Conservation (phyloP, 2,329 filamentous ascomycete genomes). For the Ascocoryne sarcoides region DNA sequence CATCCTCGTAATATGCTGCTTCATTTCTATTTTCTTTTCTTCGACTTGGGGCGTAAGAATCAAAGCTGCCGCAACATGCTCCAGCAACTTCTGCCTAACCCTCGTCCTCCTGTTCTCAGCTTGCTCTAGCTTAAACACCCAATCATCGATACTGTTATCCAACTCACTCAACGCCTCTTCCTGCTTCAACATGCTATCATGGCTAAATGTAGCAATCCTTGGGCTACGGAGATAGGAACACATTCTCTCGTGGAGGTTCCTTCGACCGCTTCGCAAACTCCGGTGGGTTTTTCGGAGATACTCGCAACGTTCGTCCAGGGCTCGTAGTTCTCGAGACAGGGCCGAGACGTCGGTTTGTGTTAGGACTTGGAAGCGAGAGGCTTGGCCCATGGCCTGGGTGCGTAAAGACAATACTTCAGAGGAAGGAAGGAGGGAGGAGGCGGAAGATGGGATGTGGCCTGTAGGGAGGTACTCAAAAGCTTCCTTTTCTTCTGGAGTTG, state of each 20-base stretch:
- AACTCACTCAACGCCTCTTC: slow-evolving; percentile 72
- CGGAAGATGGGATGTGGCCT: slow-evolving; percentile 48
- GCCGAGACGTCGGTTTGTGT: slow-evolving; percentile 52
- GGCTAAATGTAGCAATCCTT: slow-evolving; percentile 61
- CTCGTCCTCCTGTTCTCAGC: slow-evolving; percentile 69
- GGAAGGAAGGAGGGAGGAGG: slow-evolving; percentile 36
- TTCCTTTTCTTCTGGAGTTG: slow-evolving; percentile 37
- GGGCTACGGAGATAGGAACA: slow-evolving; percentile 68
- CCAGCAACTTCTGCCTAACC: slow-evolving; percentile 70
- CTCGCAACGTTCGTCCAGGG: slow-evolving; percentile 68
- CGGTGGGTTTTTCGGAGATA: slow-evolving; percentile 71
- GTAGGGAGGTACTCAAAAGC: slow-evolving; percentile 54
- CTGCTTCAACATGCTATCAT: slow-evolving; percentile 68
- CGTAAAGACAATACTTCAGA: slow-evolving; percentile 44
- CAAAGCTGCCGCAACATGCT: slow-evolving; percentile 68
- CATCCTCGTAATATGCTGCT: slow-evolving; percentile 3
- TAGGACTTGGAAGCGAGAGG: slow-evolving; percentile 56
- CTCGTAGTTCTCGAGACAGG: slow-evolving; percentile 63
- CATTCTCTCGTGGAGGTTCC: slow-evolving; percentile 68
- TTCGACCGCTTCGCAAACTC: slow-evolving; percentile 64
- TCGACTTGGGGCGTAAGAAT: slow-evolving; percentile 30
- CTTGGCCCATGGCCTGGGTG: slow-evolving; percentile 53
- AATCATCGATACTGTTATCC: slow-evolving; percentile 71
- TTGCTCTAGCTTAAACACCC: slow-evolving; percentile 70
- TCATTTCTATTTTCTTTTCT: slow-evolving; percentile 1